Percentiles rank a stretch among this genome's conserved stretches.
Conservation (phyloP, 306 rosid species). For the Casuarina glauca region DNA sequence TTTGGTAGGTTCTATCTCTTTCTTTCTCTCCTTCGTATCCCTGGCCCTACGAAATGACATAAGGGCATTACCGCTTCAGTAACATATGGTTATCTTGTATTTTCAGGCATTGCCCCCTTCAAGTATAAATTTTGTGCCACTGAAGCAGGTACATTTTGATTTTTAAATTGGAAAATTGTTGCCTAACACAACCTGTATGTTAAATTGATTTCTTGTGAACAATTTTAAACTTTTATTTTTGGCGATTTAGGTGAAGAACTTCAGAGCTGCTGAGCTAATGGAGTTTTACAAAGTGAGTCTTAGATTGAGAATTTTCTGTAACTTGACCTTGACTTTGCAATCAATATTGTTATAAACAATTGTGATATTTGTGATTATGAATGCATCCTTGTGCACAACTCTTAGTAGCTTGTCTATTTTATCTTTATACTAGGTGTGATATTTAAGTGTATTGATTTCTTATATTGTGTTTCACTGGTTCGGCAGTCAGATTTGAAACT, state of each 20-base stretch:
- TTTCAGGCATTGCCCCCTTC: slow-evolving; percentile 88
- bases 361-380: neutral
- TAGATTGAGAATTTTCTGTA: slow-evolving; percentile 17
- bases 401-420: neutral
- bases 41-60: neutral
- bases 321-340: neutral
- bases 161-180: slow-evolving; percentile 7
- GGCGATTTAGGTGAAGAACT: slow-evolving; percentile 57
- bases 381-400: neutral
- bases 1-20: neutral
- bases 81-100: slow-evolving; percentile 25
- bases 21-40: neutral
- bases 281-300: slow-evolving; percentile 87
- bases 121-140: slow-evolving; percentile 71
- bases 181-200: neutral
- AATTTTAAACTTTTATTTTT: neutral
- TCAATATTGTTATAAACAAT: neutral
- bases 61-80: neutral
- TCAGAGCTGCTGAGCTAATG: slow-evolving; percentile 88
- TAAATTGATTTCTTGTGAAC: neutral
- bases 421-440: slow-evolving; percentile 9
- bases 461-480: slow-evolving; percentile 30
- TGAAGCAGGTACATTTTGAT: slow-evolving; percentile 68
- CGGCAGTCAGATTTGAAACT: slow-evolving; percentile 89
- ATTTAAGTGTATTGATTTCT: slow-evolving; percentile 12